Evolutionary conservation across 225 moss, liverwort and hornwort species (phyloP).

Genomic region (Polytrichum commune): DNA sequence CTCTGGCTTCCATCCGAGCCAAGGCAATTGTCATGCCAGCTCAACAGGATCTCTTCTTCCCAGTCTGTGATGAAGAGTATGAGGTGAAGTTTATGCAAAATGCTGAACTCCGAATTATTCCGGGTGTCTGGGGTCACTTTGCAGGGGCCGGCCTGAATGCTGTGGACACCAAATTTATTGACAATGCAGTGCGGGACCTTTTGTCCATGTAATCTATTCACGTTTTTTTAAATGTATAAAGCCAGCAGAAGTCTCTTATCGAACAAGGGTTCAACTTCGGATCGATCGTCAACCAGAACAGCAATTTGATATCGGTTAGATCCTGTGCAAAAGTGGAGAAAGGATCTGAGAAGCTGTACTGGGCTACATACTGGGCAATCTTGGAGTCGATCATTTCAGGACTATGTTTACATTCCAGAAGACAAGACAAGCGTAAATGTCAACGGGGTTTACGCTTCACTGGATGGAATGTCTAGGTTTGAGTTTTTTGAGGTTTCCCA

Average conservation of each 20-base stretch:
- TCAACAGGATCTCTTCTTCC: constrained; percentile 59
- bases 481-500: no score
- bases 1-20: constrained; percentile 61
- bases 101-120: constrained; percentile 61
- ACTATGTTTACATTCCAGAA: no score
- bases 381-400: no score
- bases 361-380: no score
- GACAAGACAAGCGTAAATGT: no score
- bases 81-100: constrained; percentile 65
- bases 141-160: constrained; percentile 64
- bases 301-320: no score
- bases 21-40: constrained; percentile 64
- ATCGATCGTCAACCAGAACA: no score
- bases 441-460: no score
- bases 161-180: constrained; percentile 57
- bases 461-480: no score
- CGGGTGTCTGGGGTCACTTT: constrained; percentile 65
- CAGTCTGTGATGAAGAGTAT: constrained; percentile 54
- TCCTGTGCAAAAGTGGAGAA: no score
- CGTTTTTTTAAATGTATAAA: constrained; percentile 17
- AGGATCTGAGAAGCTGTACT: no score
- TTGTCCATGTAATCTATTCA: constrained; percentile 42
- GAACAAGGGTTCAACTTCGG: no score
- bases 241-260: not conserved
- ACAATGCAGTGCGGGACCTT: constrained; percentile 58